Evolutionary conservation across 2,329 filamentous ascomycete species (phyloP).

Genomic region (Thielaviopsis cerberus): DNA sequence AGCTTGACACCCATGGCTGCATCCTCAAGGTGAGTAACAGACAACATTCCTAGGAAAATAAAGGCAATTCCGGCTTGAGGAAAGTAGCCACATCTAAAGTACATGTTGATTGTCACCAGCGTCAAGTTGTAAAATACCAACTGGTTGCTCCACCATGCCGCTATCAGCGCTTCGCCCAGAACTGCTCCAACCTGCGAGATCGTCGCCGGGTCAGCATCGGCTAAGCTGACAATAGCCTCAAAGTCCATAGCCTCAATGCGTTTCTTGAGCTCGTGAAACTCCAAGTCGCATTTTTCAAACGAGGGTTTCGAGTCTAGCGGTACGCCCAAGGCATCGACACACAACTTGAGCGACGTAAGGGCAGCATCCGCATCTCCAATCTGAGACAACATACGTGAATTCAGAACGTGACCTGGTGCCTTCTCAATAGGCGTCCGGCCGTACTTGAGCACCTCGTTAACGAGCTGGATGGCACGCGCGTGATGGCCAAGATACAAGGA

Average conservation of each 20-base stretch:
- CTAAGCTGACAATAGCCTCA: slow-evolving; percentile 21
- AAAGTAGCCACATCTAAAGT: slow-evolving; percentile 44
- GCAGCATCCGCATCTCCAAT: slow-evolving; percentile 52
- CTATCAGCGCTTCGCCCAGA: slow-evolving; percentile 48
- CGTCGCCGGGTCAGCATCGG: slow-evolving; percentile 26
- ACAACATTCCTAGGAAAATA: slow-evolving; percentile 48
- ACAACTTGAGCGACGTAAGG: slow-evolving; percentile 50
- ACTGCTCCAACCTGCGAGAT: slow-evolving; percentile 50
- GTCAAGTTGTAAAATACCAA: slow-evolving; percentile 55
- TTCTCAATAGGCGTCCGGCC: slow-evolving; percentile 60
- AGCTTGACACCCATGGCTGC: slow-evolving; percentile 47
- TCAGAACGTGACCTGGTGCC: slow-evolving; percentile 65
- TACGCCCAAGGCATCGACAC: slow-evolving; percentile 50
- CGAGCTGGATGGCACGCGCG: slow-evolving; percentile 45
- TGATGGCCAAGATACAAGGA: slow-evolving; percentile 62
- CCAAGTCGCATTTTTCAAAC: slow-evolving; percentile 58
- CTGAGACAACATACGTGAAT: slow-evolving; percentile 61
- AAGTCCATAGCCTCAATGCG: slow-evolving; percentile 40
- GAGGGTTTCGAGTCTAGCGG: slow-evolving; percentile 45
- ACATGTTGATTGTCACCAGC: slow-evolving; percentile 46
- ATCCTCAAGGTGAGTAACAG: slow-evolving; percentile 52
- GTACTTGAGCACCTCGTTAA: slow-evolving; percentile 50
- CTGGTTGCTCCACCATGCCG: slow-evolving; percentile 55
- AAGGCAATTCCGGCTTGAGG: slow-evolving; percentile 53
- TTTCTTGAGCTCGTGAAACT: slow-evolving; percentile 46